Percentiles rank a stretch among this genome's conserved stretches.
These are phyloP conservation scores for Starmerella stellata DNA, from an alignment of 805 yeast species.

Conservation along the genomic window DNA sequence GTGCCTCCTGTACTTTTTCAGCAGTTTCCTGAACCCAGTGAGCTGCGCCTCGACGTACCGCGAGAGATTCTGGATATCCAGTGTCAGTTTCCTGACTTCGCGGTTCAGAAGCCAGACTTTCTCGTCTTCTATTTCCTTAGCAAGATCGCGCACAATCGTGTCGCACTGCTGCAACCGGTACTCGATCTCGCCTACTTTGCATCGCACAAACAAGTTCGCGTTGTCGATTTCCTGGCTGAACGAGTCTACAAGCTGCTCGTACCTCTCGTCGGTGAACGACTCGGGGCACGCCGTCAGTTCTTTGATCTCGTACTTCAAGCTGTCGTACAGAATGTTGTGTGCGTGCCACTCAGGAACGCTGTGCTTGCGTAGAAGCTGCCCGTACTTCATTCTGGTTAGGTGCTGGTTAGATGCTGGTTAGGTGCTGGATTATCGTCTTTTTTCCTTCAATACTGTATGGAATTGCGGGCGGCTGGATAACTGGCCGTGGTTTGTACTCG, in stretches of 20 bases:
- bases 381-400: conserved; percentile 53
- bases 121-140: conserved; percentile 6
- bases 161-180: conserved; percentile 30
- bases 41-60: conserved; percentile 56
- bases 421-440: neutral
- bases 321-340: conserved; percentile 70
- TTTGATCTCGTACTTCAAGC: conserved; percentile 47
- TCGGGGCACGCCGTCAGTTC: conserved; percentile 28
- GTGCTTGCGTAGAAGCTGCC: conserved; percentile 50
- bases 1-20: conserved; percentile 47
- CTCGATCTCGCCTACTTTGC: conserved; percentile 53
- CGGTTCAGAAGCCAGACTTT: conserved; percentile 16
- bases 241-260: conserved; percentile 7
- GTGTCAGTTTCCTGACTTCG: conserved; percentile 30
- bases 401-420: too few species aligned
- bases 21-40: conserved; percentile 49
- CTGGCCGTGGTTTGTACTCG: too few species aligned
- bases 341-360: conserved; percentile 80
- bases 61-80: conserved; percentile 45
- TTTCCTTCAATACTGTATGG: neutral
- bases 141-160: conserved; percentile 18
- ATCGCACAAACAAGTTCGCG: conserved; percentile 40
- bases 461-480: neutral
- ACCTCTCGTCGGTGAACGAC: conserved; percentile 4
- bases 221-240: conserved; percentile 14